Conservation (phyloP, 352 stramenopile genomes). For the Pythium sukuiense region DNA sequence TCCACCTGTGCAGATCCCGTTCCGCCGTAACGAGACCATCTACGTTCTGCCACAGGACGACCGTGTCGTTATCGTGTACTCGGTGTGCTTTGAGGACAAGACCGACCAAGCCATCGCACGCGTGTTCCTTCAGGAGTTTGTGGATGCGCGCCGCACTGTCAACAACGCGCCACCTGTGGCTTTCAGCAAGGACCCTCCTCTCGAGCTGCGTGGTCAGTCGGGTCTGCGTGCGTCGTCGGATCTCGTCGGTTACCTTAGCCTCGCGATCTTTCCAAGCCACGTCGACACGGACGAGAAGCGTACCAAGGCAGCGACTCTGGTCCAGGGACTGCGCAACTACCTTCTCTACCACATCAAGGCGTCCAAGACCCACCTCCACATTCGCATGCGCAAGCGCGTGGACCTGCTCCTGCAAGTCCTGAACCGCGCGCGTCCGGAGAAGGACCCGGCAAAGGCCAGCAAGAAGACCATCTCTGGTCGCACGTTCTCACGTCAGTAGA, state of each 20-base stretch:
- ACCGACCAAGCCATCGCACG: constrained; percentile 90
- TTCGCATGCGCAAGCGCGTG: constrained; percentile 94
- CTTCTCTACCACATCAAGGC: constrained; percentile 97
- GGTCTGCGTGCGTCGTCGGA: constrained; percentile 60
- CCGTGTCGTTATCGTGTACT: constrained; percentile 92
- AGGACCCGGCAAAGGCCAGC: constrained; percentile 82
- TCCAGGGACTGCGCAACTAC: constrained; percentile 92
- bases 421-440: constrained; percentile 89
- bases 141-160: constrained; percentile 90
- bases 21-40: constrained; percentile 84
- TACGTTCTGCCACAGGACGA: constrained; percentile 85
- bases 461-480: constrained; percentile 93
- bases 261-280: constrained; percentile 89
- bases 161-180: constrained; percentile 92
- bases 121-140: constrained; percentile 93
- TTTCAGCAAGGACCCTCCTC: constrained; percentile 90
- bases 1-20: constrained; percentile 78
- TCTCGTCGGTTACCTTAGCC: constrained; percentile 89
- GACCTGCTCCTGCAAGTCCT: constrained; percentile 92
- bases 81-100: constrained; percentile 92
- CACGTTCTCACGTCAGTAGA: constrained; percentile 83
- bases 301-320: constrained; percentile 83
- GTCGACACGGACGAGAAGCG: constrained; percentile 88
- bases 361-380: constrained; percentile 95
- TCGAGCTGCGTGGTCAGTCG: constrained; percentile 76